These are phyloP conservation scores for Leishmania lainsoni DNA, from an alignment of 208 protist genomes.

Conservation along the genomic window DNA sequence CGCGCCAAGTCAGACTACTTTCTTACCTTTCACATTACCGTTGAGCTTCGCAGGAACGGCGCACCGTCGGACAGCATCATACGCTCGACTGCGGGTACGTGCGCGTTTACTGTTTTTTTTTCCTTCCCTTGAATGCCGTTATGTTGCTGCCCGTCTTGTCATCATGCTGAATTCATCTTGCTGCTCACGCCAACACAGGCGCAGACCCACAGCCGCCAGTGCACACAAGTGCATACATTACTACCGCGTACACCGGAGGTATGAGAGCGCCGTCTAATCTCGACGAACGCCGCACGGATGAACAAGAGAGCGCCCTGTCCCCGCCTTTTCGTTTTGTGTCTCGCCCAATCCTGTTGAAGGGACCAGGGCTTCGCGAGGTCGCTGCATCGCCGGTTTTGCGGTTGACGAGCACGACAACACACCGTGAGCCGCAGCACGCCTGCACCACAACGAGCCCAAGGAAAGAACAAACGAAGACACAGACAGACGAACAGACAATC, in stretches of 20 bases:
- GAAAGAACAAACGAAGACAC: background rate
- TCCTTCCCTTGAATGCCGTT: background rate
- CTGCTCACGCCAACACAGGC: background rate
- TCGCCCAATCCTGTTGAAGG: background rate
- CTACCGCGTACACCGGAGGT: background rate
- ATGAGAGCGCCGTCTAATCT: background rate
- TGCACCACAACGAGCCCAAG: background rate
- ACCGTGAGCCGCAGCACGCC: background rate
- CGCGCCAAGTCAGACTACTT: background rate
- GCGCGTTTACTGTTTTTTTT: background rate
- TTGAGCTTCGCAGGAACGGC: background rate
- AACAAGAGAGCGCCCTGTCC: background rate
- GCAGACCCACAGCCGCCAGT: background rate
- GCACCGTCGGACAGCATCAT: background rate
- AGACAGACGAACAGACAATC: background rate
- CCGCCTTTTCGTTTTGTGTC: background rate
- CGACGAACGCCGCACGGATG: background rate
- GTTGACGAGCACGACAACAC: background rate
- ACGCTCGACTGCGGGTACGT: background rate
- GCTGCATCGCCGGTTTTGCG: background rate
- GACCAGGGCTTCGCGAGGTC: background rate
- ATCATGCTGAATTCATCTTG: background rate
- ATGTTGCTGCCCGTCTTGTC: background rate
- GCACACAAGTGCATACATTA: background rate
- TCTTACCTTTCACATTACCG: background rate